These are phyloP conservation scores for Ganoderma multipileum DNA, from an alignment of 1,284 basidiomycete species.

Conservation along the genomic window DNA sequence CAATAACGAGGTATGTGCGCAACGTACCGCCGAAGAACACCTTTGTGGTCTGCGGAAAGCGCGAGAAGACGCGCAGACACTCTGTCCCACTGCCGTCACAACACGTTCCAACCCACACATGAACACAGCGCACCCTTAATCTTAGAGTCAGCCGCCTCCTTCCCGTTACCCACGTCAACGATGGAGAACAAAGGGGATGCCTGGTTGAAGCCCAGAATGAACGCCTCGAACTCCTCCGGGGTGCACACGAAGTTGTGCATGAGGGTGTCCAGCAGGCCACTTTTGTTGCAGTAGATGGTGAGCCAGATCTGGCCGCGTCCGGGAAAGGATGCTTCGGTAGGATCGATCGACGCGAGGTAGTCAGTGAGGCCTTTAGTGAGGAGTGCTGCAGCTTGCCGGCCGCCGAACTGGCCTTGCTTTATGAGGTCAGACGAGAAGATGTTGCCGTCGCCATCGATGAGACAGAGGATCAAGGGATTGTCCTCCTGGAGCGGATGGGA, in stretches of 20 bases:
- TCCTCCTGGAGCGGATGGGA: slow-evolving; percentile 39
- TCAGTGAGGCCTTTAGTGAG: slow-evolving; percentile 49
- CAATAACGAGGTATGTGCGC: slow-evolving; percentile 7
- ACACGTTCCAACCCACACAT: background rate
- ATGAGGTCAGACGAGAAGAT: slow-evolving; percentile 52
- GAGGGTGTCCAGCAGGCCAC: slow-evolving; percentile 49
- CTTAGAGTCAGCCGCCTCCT: slow-evolving; percentile 64
- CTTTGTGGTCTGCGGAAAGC: slow-evolving; percentile 50
- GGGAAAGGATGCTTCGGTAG: slow-evolving; percentile 32
- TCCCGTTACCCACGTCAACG: slow-evolving; percentile 61
- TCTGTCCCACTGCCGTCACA: slow-evolving; percentile 38
- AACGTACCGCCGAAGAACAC: slow-evolving; percentile 52
- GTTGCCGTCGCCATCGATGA: slow-evolving; percentile 58
- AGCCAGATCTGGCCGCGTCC: slow-evolving; percentile 48
- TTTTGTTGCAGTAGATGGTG: slow-evolving; percentile 53
- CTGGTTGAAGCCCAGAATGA: slow-evolving; percentile 55
- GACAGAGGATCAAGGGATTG: slow-evolving; percentile 48
- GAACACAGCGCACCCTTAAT: slow-evolving; percentile 49
- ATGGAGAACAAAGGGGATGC: slow-evolving; percentile 55
- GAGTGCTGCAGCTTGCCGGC: slow-evolving; percentile 50
- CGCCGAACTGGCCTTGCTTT: slow-evolving; percentile 46
- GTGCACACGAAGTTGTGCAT: slow-evolving; percentile 44
- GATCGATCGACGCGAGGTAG: slow-evolving; percentile 40
- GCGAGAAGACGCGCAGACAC: slow-evolving; percentile 51
- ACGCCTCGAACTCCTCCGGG: slow-evolving; percentile 49